phyloP scores from a whole-genome alignment of 768 basidiomycete genomes.

The Xerocomus spinulosus region DNA sequence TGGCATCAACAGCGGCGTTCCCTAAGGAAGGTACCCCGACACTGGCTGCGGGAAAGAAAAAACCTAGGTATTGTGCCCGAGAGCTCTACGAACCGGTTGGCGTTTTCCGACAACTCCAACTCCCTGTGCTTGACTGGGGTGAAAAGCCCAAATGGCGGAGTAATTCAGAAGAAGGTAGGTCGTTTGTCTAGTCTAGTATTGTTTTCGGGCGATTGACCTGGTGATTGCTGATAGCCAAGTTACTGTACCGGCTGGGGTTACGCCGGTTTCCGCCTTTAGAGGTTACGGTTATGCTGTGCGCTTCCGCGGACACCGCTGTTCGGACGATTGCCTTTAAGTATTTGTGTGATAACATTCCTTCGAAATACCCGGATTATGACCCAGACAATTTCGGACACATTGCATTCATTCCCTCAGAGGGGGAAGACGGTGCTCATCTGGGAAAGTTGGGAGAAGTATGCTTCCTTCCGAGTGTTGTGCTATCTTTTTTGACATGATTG shows the following conservation, averaged over 20 bases:
- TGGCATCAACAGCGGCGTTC: slow-evolving; percentile 71
- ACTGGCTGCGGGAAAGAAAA: slow-evolving; percentile 30
- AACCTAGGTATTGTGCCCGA: slow-evolving; percentile 53
- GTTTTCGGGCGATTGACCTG: not conserved
- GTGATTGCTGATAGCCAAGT: slow-evolving; percentile 53
- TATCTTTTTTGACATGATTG: not conserved
- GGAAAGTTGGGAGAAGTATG: slow-evolving; percentile 62
- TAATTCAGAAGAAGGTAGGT: slow-evolving; percentile 80
- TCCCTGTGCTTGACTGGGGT: slow-evolving; percentile 90
- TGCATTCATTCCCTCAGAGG: slow-evolving; percentile 75
- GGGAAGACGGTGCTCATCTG: slow-evolving; percentile 47
- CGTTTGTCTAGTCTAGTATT: not conserved
- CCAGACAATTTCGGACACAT: slow-evolving; percentile 51
- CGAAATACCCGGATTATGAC: slow-evolving; percentile 57
- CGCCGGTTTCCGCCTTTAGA: slow-evolving; percentile 64
- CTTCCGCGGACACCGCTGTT: slow-evolving; percentile 45
- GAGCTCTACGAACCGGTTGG: slow-evolving; percentile 85
- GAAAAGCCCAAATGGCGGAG: slow-evolving; percentile 70
- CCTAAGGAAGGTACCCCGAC: slow-evolving; percentile 44
- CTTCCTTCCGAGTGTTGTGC: not conserved
- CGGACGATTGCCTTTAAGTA: slow-evolving; percentile 72
- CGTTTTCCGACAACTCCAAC: slow-evolving; percentile 60
- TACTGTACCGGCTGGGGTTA: slow-evolving; percentile 70
- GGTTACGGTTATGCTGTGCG: slow-evolving; percentile 63
- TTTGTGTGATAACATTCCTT: slow-evolving; percentile 67